Evolutionary conservation across 352 stramenopile genomes (phyloP), one percentile per base, ranked within the genome.

Genomic region (Phytophthora chlamydospora): DNA sequence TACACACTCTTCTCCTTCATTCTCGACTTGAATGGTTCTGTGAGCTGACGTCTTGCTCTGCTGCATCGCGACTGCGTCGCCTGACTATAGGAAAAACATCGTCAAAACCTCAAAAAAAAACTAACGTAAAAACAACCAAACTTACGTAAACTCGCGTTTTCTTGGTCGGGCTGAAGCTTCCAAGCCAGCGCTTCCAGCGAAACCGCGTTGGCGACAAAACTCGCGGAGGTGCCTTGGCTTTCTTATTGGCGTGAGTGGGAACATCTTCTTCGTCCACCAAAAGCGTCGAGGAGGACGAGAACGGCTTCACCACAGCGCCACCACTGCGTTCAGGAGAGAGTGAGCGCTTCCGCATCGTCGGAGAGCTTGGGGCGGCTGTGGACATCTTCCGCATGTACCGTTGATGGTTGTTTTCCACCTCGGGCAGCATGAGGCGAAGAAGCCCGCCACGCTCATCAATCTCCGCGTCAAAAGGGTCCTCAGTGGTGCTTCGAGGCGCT

Each of bases 381-480:
- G 74, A 78, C 51, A 80, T 69, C 8, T 70, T 73, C 8, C 71
- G 71, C 51, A 80, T 73, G 51, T 78, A 83, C 11, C 74, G 58
- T 45, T 77, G 59, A 62, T 78, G 58, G 12, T 68, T 79, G 29
- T 83, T 83, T 51, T 78, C 53, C 19, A 81, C 52, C 19, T 73
- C 44, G 10, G 68, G 64, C n/a, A 65, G n/a, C 17, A 65, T 58
- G 2, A 74, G 29, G 19, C 56, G 32, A 8, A 67, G 61, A 14
- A 83, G 27, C 2, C 57, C 80, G 1, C 60, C 73, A n/a, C 66
- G 68, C 16, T 82, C 73, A 46, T 88, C 78, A 24, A 89, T 78
- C 39, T 86, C 74, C 1, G 80, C 56, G 39, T 89, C 82, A 47
- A 73, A 89, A 2, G 24, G 2, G 4, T 59, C 36, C 14, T 73